These are phyloP conservation scores for Paramecium octaurelia DNA, from an alignment of 73 alveolate genomes.

Conservation along the genomic window DNA sequence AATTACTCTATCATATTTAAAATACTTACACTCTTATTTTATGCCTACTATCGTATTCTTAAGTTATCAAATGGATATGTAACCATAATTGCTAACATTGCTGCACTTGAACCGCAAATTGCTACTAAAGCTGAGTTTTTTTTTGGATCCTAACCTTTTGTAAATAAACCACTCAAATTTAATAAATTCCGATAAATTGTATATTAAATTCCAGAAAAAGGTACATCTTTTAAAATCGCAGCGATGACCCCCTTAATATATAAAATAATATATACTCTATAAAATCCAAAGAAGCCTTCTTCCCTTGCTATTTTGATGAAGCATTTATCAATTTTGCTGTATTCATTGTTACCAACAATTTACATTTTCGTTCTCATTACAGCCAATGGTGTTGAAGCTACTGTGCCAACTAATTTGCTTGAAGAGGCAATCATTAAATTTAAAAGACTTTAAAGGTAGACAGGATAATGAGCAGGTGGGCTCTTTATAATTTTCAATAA, in stretches of 20 bases:
- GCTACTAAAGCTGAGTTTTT: neutral
- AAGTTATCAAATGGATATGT: conserved; percentile 13
- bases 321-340: neutral
- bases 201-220: conserved; percentile 13
- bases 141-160: neutral
- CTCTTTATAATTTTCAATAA: neutral
- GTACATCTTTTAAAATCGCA: neutral
- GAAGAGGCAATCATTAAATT: neutral
- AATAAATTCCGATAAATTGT: conserved; percentile 21
- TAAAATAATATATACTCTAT: neutral
- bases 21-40: neutral
- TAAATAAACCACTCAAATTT: neutral
- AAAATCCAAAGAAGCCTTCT: neutral
- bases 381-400: conserved; percentile 3
- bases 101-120: neutral
- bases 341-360: neutral
- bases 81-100: neutral
- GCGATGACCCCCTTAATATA: neutral
- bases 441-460: neutral
- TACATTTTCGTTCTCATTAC: conserved; percentile 26
- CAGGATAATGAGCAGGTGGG: neutral
- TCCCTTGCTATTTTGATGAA: neutral
- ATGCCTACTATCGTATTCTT: conserved; percentile 2
- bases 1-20: neutral
- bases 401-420: neutral